Percentiles rank a stretch among this genome's conserved stretches.
These are phyloP conservation scores for Metschnikowia orientalis DNA, from an alignment of 805 yeast genomes.

Conservation along the genomic window DNA sequence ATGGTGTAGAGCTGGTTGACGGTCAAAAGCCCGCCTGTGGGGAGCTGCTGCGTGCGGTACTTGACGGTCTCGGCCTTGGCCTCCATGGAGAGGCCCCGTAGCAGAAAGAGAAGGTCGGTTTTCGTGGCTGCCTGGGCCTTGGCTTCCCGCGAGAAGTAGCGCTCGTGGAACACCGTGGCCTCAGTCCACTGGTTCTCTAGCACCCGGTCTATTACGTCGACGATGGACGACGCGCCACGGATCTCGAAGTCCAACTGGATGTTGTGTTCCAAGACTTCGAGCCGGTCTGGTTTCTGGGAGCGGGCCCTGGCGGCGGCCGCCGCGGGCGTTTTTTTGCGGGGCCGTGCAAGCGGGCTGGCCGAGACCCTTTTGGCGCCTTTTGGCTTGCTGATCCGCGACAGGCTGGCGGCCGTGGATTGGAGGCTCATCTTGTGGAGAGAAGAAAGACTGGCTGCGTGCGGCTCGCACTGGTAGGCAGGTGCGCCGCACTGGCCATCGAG, in stretches of 20 bases:
- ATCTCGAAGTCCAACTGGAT: constrained; percentile 39
- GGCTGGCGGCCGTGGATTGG: constrained; percentile 37
- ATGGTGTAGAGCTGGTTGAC: constrained; percentile 48
- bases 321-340: constrained; percentile 8
- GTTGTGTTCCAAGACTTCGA: constrained; percentile 30
- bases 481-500: no score
- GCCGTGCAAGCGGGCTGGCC: constrained; percentile 25
- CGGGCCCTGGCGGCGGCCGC: background rate
- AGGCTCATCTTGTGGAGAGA: constrained; percentile 22
- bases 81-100: constrained; percentile 30
- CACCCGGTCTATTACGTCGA: constrained; percentile 30
- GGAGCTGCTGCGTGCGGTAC: constrained; percentile 31
- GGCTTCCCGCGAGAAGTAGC: constrained; percentile 18
- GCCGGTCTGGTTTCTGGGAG: constrained; percentile 8
- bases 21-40: constrained; percentile 36
- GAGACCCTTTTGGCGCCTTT: constrained; percentile 21
- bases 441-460: no score
- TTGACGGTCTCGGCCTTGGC: constrained; percentile 35
- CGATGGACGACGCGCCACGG: constrained; percentile 25
- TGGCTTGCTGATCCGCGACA: constrained; percentile 28
- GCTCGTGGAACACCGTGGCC: constrained; percentile 23
- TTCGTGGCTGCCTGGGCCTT: constrained; percentile 9
- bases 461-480: no score
- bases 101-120: constrained; percentile 31
- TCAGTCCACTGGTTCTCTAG: constrained; percentile 39